Base-by-base conservation (phyloP, 1,139 yeast genomes). In the Blastobotrys niveus region DNA sequence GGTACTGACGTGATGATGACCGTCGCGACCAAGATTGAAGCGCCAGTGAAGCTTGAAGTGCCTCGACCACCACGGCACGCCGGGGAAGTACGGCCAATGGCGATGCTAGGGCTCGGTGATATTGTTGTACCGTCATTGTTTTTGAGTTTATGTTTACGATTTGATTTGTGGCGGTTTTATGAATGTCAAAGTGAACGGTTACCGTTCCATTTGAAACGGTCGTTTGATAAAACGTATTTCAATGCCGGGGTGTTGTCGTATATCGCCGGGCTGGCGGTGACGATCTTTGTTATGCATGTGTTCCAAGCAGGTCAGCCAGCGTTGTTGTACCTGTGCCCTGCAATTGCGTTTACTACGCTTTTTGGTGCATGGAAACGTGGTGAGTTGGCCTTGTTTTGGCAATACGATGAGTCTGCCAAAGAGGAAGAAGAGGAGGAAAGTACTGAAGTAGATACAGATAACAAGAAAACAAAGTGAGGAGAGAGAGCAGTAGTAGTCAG, bases 241-340 rank as follows among this genome's bases (percentile, higher is more conserved):
- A 45, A 33, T 1, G 51, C 66, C 9, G 66, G 76, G 2, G 30
- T 79, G 14, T 38, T 67, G 3, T 67, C 74, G 6, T 82, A 80
- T 56, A 48, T 64, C 0, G 8, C 67, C 3, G 81, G 79, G 0
- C 59, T 81, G 38, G 31, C 62, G 0, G 43, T 61, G 1, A 76
- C 86, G 1, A 64, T 72, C 42, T 53, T 55, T 3, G 74, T 70
- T 1, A 60, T 74, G 48, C 63, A 65, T 38, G 43, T 57, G 1
- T 74, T 54, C 50, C 56, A 70, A 3, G 60, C 58, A 5, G 85
- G 81, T 1, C 88, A 80, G 60, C 88, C 88, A 0, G 88, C 88
- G 0, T 63, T 82, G 48, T 60, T 81, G 20, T 81, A 80, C 56
- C 62, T 81, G 32, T 79, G 79, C 5, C 88, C 89, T 3, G 58